Conservation (phyloP, 345 rosid species). For the Salix exigua region DNA sequence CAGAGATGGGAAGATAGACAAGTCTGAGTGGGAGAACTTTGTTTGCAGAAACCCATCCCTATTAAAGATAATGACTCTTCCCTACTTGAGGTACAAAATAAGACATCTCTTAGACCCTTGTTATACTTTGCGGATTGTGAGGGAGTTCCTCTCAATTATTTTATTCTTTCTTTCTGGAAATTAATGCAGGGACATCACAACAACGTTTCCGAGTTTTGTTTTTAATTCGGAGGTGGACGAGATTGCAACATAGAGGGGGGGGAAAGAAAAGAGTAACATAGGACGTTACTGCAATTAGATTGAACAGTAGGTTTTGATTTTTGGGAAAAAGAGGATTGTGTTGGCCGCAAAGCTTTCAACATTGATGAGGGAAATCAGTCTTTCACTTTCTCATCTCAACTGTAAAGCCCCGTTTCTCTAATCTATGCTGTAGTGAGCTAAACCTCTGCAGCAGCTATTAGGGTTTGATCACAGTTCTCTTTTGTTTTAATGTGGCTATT, state of each 20-base stretch:
- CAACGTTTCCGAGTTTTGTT: constrained; percentile 93
- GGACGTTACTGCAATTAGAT: neutral
- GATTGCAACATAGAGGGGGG: constrained; percentile 50
- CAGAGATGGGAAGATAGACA: constrained; percentile 85
- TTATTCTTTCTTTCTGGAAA: neutral
- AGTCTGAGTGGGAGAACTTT: constrained; percentile 73
- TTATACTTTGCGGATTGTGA: neutral
- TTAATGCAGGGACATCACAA: constrained; percentile 80
- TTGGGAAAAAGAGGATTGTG: neutral
- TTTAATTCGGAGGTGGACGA: constrained; percentile 93
- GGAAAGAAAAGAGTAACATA: neutral
- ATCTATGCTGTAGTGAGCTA: neutral
- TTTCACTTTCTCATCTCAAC: neutral
- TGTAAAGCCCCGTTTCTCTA: neutral
- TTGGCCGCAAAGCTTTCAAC: neutral
- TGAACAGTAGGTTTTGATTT: neutral
- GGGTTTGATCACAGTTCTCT: neutral
- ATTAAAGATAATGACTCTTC: constrained; percentile 90
- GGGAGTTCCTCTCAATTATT: neutral
- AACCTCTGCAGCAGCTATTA: neutral
- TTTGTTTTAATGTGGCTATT: neutral
- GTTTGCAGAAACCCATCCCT: constrained; percentile 82
- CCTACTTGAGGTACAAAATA: constrained; percentile 67
- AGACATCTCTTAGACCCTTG: neutral
- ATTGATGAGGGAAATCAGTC: neutral